phyloP scores from a whole-genome alignment of 768 basidiomycete genomes.

The Tulasnella calospora region DNA sequence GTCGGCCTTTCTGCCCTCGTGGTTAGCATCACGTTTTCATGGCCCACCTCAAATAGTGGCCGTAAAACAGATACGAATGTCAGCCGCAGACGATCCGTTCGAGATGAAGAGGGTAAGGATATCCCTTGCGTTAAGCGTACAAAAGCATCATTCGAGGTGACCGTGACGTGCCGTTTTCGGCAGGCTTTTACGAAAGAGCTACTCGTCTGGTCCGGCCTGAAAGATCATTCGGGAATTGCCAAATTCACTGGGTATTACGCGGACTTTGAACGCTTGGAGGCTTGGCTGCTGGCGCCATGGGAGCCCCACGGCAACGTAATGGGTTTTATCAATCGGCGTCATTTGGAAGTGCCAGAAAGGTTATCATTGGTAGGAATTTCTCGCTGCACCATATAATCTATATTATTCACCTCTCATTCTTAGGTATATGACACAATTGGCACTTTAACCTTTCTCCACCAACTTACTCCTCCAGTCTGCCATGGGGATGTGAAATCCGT shows the following conservation, averaged over 20 bases:
- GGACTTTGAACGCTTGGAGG: not conserved
- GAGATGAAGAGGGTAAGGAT: not conserved
- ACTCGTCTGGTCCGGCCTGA: not conserved
- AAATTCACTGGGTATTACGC: not conserved
- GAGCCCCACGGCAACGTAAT: not conserved
- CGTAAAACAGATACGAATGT: conserved; percentile 1
- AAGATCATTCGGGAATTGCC: not conserved
- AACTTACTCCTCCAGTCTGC: not conserved
- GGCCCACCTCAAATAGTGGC: not conserved
- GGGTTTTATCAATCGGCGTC: not conserved
- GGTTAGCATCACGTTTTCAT: not conserved
- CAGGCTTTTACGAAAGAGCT: not conserved
- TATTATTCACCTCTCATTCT: not conserved
- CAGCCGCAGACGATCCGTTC: not conserved
- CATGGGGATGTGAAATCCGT: conserved; percentile 14
- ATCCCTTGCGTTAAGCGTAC: not conserved
- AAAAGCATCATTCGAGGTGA: not conserved
- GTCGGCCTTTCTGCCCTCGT: not conserved
- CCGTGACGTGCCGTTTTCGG: not conserved
- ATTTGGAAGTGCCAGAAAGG: not conserved
- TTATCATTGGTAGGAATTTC: not conserved
- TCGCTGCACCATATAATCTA: not conserved
- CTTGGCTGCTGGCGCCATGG: not conserved
- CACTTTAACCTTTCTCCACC: not conserved
- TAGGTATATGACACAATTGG: conserved; percentile 1